Evolutionary conservation across 345 rosid genomes (phyloP).

Genomic region (Linum lewisii): DNA sequence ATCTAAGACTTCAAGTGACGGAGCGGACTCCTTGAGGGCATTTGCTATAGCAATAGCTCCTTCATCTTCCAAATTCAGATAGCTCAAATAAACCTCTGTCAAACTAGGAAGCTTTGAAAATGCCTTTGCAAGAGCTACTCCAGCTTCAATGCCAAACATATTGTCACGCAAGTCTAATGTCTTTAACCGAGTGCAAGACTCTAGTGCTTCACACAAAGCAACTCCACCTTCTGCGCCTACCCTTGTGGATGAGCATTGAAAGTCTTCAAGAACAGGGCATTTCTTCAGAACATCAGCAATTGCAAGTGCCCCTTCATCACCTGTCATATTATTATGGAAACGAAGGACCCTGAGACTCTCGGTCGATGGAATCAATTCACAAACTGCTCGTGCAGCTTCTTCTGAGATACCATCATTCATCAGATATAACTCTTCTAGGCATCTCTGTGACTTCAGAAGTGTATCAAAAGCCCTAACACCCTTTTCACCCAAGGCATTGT

Average conservation of each 20-base stretch:
- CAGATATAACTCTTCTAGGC: conserved; percentile 70
- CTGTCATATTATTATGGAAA: conserved; percentile 90
- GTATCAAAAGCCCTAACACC: conserved; percentile 78
- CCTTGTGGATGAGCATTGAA: conserved; percentile 84
- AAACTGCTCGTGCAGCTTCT: conserved; percentile 81
- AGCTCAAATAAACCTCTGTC: conserved; percentile 70
- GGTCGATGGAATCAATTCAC: conserved; percentile 79
- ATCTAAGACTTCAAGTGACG: conserved; percentile 59
- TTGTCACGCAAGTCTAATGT: conserved; percentile 87
- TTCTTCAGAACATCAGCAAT: conserved; percentile 58
- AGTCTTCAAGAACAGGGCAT: conserved; percentile 60
- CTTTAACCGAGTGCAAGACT: conserved; percentile 46
- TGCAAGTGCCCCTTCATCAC: conserved; percentile 72
- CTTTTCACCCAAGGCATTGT: conserved; percentile 90
- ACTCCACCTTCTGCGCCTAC: conserved; percentile 70
- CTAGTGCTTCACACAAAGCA: conserved; percentile 69
- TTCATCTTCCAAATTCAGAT: conserved; percentile 77
- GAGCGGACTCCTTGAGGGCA: conserved; percentile 60
- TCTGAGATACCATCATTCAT: conserved; percentile 90
- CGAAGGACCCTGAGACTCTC: conserved; percentile 69
- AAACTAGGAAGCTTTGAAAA: conserved; percentile 44
- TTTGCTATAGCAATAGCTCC: conserved; percentile 53
- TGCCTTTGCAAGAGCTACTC: conserved; percentile 63
- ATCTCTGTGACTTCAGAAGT: conserved; percentile 59
- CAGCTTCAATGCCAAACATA: conserved; percentile 75